Conservation (phyloP, 1,284 basidiomycete genomes). For the Leucoagaricus sp. region DNA sequence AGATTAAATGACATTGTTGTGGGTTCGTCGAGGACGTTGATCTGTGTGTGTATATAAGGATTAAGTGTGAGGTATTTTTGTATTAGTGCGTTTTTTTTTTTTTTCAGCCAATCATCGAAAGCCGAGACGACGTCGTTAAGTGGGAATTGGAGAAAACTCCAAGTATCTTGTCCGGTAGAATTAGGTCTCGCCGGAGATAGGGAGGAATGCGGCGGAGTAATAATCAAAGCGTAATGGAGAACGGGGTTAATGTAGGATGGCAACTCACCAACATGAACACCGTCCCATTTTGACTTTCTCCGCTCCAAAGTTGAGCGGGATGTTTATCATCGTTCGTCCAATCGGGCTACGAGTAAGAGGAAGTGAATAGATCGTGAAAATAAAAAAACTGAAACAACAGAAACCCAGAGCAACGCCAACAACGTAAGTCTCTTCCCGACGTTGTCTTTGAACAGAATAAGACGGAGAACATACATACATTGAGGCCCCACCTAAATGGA, state of each 20-base stretch:
- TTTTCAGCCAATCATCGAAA: background rate
- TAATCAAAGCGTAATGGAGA: background rate
- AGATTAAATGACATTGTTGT: conserved; percentile 62
- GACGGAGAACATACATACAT: conserved; percentile 36
- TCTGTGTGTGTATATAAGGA: no score
- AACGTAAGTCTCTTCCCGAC: no score
- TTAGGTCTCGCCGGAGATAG: no score
- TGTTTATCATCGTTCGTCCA: conserved; percentile 49
- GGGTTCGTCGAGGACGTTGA: conserved; percentile 54
- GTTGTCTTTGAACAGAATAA: background rate
- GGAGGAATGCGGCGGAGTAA: background rate
- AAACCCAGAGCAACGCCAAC: no score
- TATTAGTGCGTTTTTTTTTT: no score
- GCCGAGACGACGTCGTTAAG: no score
- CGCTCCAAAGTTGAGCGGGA: conserved; percentile 63
- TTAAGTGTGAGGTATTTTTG: no score
- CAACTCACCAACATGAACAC: conserved; percentile 55
- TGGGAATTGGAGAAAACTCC: no score
- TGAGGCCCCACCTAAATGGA: conserved; percentile 69
- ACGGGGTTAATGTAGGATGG: background rate
- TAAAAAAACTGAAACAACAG: no score
- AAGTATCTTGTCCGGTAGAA: no score
- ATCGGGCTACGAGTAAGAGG: conserved; percentile 40
- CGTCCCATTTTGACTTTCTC: conserved; percentile 54
- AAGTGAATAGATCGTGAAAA: no score